Evolutionary conservation across 1,139 yeast genomes (phyloP), one percentile per base, ranked within the genome.

Genomic region (Yamadazyma sp.): DNA sequence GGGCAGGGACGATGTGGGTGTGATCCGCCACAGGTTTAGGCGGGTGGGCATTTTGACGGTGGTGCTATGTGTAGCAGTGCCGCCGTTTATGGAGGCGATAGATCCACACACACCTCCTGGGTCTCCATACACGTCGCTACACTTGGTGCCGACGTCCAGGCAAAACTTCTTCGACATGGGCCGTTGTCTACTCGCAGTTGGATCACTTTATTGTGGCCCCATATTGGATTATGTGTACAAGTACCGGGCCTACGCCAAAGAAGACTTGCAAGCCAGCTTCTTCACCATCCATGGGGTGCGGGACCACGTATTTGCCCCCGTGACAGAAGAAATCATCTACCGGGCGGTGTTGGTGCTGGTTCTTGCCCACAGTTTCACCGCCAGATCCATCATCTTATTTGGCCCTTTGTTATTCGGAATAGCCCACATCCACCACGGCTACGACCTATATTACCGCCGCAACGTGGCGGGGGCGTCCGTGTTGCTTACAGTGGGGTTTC

Each of bases 361-460:
- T 6, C 64, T 67, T 39, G 49, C 57, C 44, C 47, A 4, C 47
- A 53, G 18, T 12, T 46, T 65, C 23, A 40, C 49, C 11, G 46
- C 44, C 7, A 8, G n/a, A 7, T 42, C 56, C 11, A 54, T 70
- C 26, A 55, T 79, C 2, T 54, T 61, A 37, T 59, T 62, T 20
- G 73, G 91, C 2, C 96, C 97, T 0, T 54, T 83, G 16, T 74
- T 82, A 47, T 92, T 92, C 65, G 96, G 96, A 1, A 55, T 87
- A n/a, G 97, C 98, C 0, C 99, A 92, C 61, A 44, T 86, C 15
- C 96, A 92, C 57, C 98, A 92, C 59, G 95, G 82, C 1, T 73
- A 72, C 49, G 87, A 81, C 44, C 53, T 78, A 23, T 37, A 43
- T 20, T 20, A 6, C 10, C 31, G 17, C 3, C 38, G 41, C 6